Percentiles rank a stretch among this genome's conserved stretches.
phyloP scores from a whole-genome alignment of 352 stramenopile genomes.

The Nothophytophthora sp. region DNA sequence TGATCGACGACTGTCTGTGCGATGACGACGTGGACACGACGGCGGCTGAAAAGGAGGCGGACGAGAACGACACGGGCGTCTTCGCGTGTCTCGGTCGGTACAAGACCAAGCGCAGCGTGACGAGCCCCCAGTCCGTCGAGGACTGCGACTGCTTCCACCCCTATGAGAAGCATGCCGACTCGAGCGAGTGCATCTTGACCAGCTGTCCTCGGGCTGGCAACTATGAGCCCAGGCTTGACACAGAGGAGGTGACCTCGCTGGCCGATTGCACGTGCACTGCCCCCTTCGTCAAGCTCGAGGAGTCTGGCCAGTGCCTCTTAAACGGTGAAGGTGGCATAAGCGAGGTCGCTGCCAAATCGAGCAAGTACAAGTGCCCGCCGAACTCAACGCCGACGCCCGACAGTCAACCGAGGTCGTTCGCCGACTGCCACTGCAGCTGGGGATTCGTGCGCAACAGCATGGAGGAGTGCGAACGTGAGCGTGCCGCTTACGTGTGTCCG shows the following conservation, averaged over 20 bases:
- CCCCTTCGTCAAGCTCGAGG: constrained; percentile 71
- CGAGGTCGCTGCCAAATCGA: constrained; percentile 1
- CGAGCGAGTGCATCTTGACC: constrained; percentile 48
- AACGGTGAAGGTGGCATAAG: constrained; percentile 1
- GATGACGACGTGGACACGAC: constrained; percentile 38
- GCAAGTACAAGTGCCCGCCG: constrained; percentile 36
- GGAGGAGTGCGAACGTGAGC: constrained; percentile 56
- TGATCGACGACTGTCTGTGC: constrained; percentile 73
- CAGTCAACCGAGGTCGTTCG: constrained; percentile 44
- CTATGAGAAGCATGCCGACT: constrained; percentile 69
- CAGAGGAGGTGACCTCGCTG: constrained; percentile 48
- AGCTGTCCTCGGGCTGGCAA: constrained; percentile 76
- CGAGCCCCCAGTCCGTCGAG: constrained; percentile 39
- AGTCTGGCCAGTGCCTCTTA: constrained; percentile 73
- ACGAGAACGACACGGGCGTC: constrained; percentile 26
- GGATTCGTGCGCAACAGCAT: constrained; percentile 55
- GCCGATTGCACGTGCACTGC: constrained; percentile 67
- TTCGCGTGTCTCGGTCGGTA: constrained; percentile 71
- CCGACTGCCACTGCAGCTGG: constrained; percentile 76
- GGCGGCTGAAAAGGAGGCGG: constrained; percentile 21
- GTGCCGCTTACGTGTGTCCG: constrained; percentile 59
- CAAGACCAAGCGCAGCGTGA: constrained; percentile 33
- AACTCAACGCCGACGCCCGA: constrained; percentile 37
- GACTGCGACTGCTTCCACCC: constrained; percentile 78
- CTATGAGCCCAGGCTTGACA: constrained; percentile 55